Evolutionary conservation across 2,329 filamentous ascomycete genomes (phyloP), one percentile per base, ranked within the genome.

Genomic region (Aspergillus sp.): DNA sequence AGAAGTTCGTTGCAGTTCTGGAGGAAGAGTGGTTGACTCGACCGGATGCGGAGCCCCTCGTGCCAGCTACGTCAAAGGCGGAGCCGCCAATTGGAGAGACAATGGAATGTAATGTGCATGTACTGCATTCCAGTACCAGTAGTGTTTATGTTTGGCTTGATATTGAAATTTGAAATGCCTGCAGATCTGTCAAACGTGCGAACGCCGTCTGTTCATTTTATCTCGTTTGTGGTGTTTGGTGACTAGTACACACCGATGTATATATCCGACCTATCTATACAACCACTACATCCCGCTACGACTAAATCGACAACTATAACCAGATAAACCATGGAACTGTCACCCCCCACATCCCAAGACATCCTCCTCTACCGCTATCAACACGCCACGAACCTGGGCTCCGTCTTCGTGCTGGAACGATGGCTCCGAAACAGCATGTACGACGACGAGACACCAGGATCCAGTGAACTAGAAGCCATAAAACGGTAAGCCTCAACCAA

Each of bases 401-500:
- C 75, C 7, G 70, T 81, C 41, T 83, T 81, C 60, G 74, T 81
- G n/a, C 72, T 82, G 4, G 81, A 83, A 57, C 71, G 74, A 60
- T 83, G 79, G 79, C 69, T 83, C 3, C 73, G 66, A 1, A 35
- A 17, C 2, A 73, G 67, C 47, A 74, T 79, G 60, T 82, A 77
- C 53, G 70, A 72, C 2, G 60, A 68, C 1, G 64, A 64, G 10
- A 61, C 68, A 7, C 54, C 60, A 37, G 71, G 69, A 5, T 61
- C 62, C 15, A 76, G 72, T 50, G 80, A 83, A 57, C 64, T 81
- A 10, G 76, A 74, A 51, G 74, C 76, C 44, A 74, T 78, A 2
- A 72, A 70, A 41, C 68, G 69, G 35, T 66, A 19, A 19, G 17
- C 17, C 17, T 19, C 17, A 19, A 19, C 17, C 2, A 3, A 19